A percentile compares a stretch with the other conserved stretches of the same genome.
Conservation (phyloP, 495 filamentous ascomycete genomes). For the Aspergillus ellipticus region DNA sequence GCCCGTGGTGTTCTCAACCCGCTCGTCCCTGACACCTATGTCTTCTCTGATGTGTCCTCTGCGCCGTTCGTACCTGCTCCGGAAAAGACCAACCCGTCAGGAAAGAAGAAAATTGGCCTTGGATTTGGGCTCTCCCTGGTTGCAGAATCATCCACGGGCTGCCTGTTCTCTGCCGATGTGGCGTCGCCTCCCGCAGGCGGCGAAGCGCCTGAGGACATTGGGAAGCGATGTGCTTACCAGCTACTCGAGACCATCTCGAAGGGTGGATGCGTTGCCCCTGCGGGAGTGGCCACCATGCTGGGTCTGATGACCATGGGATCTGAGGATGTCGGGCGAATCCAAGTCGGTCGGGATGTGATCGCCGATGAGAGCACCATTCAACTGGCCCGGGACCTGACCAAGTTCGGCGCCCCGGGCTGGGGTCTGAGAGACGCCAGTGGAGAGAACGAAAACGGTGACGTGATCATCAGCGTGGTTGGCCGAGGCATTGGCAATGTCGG, state of each 20-base stretch:
- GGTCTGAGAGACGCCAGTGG: conserved; percentile 71
- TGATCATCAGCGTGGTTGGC: conserved; percentile 89
- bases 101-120: conserved; percentile 69
- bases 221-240: conserved; percentile 81
- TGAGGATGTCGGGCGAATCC: conserved; percentile 64
- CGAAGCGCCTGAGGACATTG: conserved; percentile 82
- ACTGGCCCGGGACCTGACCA: conserved; percentile 75
- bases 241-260: conserved; percentile 76
- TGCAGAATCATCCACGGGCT: conserved; percentile 83
- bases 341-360: conserved; percentile 65
- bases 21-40: conserved; percentile 80
- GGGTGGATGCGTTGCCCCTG: conserved; percentile 74
- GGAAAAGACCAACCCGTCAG: conserved; percentile 55
- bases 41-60: conserved; percentile 68
- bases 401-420: conserved; percentile 83
- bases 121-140: conserved; percentile 90
- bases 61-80: conserved; percentile 67
- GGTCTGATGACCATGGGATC: conserved; percentile 95
- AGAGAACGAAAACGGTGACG: conserved; percentile 62
- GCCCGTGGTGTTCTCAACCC: conserved; percentile 85
- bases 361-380: conserved; percentile 74
- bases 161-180: conserved; percentile 82
- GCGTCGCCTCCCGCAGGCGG: conserved; percentile 78
- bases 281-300: conserved; percentile 66
- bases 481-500: conserved; percentile 94